Evolutionary conservation across 2,329 filamentous ascomycete genomes (phyloP).

Genomic region (Cryphonectria radicalis): DNA sequence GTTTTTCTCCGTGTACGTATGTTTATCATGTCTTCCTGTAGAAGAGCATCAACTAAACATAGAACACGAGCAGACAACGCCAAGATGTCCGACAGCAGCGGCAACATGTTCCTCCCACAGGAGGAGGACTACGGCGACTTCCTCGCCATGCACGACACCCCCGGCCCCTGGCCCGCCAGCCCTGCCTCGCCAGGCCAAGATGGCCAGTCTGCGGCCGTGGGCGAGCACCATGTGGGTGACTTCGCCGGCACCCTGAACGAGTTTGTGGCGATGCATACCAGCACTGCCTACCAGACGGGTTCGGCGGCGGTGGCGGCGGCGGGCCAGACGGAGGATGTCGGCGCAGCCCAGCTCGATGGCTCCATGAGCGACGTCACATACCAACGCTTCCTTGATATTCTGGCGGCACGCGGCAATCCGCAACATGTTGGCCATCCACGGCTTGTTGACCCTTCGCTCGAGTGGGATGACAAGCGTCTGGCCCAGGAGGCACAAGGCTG

Average conservation of each 20-base stretch:
- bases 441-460: background rate
- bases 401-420: background rate
- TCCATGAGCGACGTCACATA: background rate
- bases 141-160: background rate
- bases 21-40: background rate
- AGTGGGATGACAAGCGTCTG: background rate
- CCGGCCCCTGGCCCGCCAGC: background rate
- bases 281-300: background rate
- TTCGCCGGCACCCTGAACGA: background rate
- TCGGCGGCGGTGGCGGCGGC: background rate
- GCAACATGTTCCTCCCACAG: background rate
- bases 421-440: background rate
- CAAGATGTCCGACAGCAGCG: background rate
- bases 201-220: background rate
- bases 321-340: background rate
- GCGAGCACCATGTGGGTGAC: background rate
- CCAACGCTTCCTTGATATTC: background rate
- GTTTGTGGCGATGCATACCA: background rate
- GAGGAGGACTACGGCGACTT: background rate
- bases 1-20: background rate
- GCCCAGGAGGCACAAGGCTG: background rate
- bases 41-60: background rate
- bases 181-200: background rate
- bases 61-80: background rate
- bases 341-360: background rate